Evolutionary conservation across 768 basidiomycete species (phyloP).

Genomic region (Podaxis sp.): DNA sequence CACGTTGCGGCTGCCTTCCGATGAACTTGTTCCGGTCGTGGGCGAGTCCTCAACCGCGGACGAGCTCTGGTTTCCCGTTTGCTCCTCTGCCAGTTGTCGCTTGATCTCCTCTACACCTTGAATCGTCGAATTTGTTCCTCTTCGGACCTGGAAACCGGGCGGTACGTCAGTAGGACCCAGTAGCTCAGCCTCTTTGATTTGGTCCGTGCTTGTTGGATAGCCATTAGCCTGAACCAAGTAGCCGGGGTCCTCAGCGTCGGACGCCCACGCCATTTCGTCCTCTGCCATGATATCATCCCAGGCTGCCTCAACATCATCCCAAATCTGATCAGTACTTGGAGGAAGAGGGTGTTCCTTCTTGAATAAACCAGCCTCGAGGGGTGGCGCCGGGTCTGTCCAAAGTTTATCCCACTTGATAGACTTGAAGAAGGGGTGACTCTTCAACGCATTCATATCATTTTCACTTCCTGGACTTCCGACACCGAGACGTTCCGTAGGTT

Average conservation of each 20-base stretch:
- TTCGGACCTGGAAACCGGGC: constrained; percentile 16
- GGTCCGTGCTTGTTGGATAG: neutral
- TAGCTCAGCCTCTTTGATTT: constrained; percentile 1
- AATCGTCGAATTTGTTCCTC: constrained; percentile 20
- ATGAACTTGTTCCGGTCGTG: constrained; percentile 24
- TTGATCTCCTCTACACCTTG: constrained; percentile 15
- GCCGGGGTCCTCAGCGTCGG: constrained; percentile 38
- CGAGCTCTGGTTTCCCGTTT: constrained; percentile 1
- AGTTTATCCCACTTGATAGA: constrained; percentile 59
- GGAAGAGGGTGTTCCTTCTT: constrained; percentile 26
- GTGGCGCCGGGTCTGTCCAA: constrained; percentile 65
- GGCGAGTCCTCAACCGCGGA: constrained; percentile 25
- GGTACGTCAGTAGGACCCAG: constrained; percentile 5
- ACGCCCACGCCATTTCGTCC: constrained; percentile 51
- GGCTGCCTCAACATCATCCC: constrained; percentile 53
- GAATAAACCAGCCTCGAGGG: constrained; percentile 49
- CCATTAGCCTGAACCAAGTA: constrained; percentile 10
- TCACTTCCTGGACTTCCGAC: constrained; percentile 26
- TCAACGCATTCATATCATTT: constrained; percentile 12
- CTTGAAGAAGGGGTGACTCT: constrained; percentile 20
- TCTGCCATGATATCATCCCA: constrained; percentile 51
- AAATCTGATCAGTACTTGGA: constrained; percentile 35
- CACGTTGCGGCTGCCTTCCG: constrained; percentile 46
- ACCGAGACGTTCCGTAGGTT: constrained; percentile 62
- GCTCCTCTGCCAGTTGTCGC: neutral